These are phyloP conservation scores for Epichloe brachyelytri DNA, from an alignment of 2,329 filamentous ascomycete species.

Conservation along the genomic window DNA sequence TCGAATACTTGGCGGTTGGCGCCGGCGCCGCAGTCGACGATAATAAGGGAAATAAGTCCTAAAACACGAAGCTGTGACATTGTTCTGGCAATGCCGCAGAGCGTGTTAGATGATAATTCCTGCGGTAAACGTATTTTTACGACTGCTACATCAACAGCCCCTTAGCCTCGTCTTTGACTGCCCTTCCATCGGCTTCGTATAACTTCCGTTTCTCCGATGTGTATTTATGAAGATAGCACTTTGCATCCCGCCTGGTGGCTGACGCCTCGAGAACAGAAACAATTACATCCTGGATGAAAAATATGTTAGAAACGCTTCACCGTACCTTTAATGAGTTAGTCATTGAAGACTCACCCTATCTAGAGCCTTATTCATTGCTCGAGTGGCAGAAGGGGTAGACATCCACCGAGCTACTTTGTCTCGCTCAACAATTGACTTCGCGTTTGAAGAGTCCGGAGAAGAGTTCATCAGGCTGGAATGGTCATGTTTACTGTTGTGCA, in stretches of 20 bases:
- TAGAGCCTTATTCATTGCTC: conserved; percentile 18
- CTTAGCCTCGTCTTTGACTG: not conserved
- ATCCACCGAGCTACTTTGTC: conserved; percentile 12
- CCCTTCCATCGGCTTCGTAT: not conserved
- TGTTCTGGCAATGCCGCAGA: conserved; percentile 70
- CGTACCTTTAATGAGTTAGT: not conserved
- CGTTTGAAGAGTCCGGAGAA: not conserved
- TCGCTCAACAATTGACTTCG: not conserved
- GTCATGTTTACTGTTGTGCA: not conserved
- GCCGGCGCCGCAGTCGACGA: conserved; percentile 56
- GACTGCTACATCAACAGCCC: conserved; percentile 54
- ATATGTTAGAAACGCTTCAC: not conserved
- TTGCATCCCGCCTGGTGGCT: conserved; percentile 85
- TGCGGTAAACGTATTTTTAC: conserved; percentile 73
- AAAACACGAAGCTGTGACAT: conserved; percentile 71
- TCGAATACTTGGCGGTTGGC: conserved; percentile 29
- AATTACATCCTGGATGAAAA: conserved; percentile 57
- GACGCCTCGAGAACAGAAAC: conserved; percentile 78
- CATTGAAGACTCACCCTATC: conserved; percentile 16
- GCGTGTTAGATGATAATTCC: conserved; percentile 50
- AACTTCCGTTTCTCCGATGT: conserved; percentile 23
- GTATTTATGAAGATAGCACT: conserved; percentile 82
- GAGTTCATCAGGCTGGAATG: not conserved
- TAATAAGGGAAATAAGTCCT: conserved; percentile 69
- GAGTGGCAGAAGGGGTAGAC: conserved; percentile 17